Conservation (phyloP, 352 stramenopile genomes). For the Globisporangium camurandrum region DNA sequence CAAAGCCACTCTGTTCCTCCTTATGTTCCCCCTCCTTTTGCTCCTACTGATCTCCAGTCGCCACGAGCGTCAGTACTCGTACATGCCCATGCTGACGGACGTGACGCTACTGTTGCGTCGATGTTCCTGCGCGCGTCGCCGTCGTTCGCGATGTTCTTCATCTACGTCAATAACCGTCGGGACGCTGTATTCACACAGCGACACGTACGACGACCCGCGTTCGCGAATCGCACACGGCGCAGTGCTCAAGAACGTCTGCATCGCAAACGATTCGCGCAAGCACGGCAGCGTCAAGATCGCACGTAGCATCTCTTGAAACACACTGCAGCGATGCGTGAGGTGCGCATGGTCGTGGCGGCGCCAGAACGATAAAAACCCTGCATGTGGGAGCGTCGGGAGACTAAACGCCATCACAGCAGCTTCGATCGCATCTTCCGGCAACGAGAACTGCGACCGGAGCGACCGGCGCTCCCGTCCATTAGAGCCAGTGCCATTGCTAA, state of each 20-base stretch:
- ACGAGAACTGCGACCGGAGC: conserved; percentile 15
- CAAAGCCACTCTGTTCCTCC: too few species aligned
- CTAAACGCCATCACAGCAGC: conserved; percentile 48
- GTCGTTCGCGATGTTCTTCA: conserved; percentile 64
- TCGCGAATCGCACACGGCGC: conserved; percentile 46
- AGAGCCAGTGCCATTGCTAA: neutral
- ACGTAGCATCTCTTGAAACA: conserved; percentile 67
- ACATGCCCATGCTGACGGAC: conserved; percentile 19
- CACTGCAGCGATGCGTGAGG: conserved; percentile 57
- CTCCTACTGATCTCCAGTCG: neutral
- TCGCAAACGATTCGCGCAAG: conserved; percentile 28
- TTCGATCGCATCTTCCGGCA: conserved; percentile 34
- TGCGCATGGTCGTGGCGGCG: conserved; percentile 72
- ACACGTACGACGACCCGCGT: conserved; percentile 75
- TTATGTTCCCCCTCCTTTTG: neutral
- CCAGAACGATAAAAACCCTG: conserved; percentile 73
- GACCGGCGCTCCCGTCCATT: too few species aligned
- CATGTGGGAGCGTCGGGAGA: conserved; percentile 61
- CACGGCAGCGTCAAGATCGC: conserved; percentile 25
- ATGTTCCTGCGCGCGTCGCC: conserved; percentile 59
- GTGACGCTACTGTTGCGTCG: conserved; percentile 70
- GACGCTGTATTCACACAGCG: conserved; percentile 68
- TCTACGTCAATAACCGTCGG: conserved; percentile 53
- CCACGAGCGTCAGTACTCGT: conserved; percentile 6
- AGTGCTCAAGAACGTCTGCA: conserved; percentile 50